Evolutionary conservation across 495 filamentous ascomycete genomes (phyloP).

Genomic region (Friedmanniomyces endolithicus): DNA sequence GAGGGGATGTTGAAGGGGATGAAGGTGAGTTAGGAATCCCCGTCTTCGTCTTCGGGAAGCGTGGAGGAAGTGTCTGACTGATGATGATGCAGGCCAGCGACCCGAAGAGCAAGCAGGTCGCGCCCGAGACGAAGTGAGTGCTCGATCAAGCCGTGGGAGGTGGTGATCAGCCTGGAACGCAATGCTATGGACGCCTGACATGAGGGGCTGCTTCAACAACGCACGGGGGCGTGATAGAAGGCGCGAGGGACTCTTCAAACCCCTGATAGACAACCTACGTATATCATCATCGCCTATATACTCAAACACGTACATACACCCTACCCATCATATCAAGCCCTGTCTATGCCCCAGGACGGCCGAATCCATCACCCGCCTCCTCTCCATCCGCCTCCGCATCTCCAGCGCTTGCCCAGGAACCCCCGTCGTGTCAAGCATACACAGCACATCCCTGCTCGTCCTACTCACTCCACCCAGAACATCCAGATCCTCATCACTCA

Average conservation of each 20-base stretch:
- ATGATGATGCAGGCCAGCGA: background rate
- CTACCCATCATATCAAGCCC: background rate
- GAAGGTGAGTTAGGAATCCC: background rate
- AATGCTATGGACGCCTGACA: background rate
- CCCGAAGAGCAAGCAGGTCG: background rate
- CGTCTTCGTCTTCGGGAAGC: background rate
- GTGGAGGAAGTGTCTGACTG: background rate
- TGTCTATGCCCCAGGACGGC: background rate
- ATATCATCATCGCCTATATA: too few species aligned
- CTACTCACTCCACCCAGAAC: background rate
- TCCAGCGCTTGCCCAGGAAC: background rate
- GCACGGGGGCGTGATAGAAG: too few species aligned
- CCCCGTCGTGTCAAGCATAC: conserved; percentile 4
- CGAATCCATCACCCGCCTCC: background rate
- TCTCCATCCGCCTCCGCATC: background rate
- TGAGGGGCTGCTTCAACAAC: background rate
- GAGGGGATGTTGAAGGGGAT: conserved; percentile 33
- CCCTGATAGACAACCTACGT: background rate
- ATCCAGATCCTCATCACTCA: background rate
- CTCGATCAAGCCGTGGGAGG: too few species aligned
- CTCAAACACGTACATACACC: background rate
- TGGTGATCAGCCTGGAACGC: background rate
- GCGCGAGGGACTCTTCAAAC: too few species aligned
- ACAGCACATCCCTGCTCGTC: background rate
- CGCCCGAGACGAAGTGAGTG: background rate